Evolutionary conservation across 106 monocot species (phyloP).

Genomic region (Chionographis japonica): DNA sequence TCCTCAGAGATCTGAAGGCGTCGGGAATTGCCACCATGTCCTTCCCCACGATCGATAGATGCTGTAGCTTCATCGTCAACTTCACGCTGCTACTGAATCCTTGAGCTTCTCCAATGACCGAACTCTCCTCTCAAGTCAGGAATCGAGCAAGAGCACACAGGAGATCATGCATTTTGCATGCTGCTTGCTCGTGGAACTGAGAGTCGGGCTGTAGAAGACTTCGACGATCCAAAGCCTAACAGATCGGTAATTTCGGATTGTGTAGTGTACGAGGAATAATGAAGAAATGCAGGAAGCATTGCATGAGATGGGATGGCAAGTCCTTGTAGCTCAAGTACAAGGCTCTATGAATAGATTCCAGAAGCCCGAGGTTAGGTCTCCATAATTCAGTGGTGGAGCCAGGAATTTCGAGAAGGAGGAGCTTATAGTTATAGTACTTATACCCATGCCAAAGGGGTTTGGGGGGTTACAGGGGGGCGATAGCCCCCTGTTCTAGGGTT

Average conservation of each 20-base stretch:
- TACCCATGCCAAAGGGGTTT: too few relatives aligned
- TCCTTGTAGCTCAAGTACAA: slow-evolving; percentile 23
- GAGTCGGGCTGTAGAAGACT: slow-evolving; percentile 4
- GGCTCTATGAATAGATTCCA: background rate
- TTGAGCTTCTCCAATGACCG: background rate
- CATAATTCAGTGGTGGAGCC: too few relatives aligned
- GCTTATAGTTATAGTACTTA: too few relatives aligned
- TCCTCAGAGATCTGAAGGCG: background rate
- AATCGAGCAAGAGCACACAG: background rate
- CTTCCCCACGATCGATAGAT: background rate
- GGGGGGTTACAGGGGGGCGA: too few relatives aligned
- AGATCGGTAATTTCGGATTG: background rate
- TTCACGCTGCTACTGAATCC: background rate
- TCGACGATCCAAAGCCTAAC: slow-evolving; percentile 11
- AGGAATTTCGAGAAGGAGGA: too few relatives aligned
- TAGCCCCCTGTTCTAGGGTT: too few relatives aligned
- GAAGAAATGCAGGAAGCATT: slow-evolving; percentile 17
- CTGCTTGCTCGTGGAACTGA: background rate
- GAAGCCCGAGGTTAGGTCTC: too few relatives aligned
- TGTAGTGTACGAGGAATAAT: slow-evolving; percentile 11
- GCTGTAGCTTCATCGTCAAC: background rate
- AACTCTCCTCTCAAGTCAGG: background rate
- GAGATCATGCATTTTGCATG: slow-evolving; percentile 19
- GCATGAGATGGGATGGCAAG: slow-evolving; percentile 13
- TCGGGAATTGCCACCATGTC: background rate